These are phyloP conservation scores for Pyrrhoderma lamaoense DNA, from an alignment of 1,284 basidiomycete genomes.

Conservation along the genomic window DNA sequence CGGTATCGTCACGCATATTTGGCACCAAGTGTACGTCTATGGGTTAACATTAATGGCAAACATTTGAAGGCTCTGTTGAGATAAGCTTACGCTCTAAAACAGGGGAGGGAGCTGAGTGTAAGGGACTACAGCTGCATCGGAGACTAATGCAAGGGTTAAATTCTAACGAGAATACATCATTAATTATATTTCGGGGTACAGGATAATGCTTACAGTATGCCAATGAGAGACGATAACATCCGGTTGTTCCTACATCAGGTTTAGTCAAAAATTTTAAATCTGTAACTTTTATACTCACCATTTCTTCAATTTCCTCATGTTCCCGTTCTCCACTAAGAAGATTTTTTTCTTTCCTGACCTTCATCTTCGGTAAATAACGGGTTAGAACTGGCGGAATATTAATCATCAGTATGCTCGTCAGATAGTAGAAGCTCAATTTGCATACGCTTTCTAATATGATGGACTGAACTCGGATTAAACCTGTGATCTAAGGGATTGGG, in stretches of 20 bases:
- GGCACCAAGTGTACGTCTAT: constrained; percentile 57
- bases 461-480: constrained; percentile 55
- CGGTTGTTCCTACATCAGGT: constrained; percentile 26
- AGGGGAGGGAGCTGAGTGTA: constrained; percentile 57
- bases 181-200: too few species aligned
- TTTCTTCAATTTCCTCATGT: constrained; percentile 37
- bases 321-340: constrained; percentile 49
- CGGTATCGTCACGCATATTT: constrained; percentile 51
- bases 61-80: not conserved
- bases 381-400: constrained; percentile 59
- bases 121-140: constrained; percentile 55
- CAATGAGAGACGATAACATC: constrained; percentile 76
- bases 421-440: constrained; percentile 20
- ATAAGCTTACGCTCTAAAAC: constrained; percentile 50
- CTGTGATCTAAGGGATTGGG: constrained; percentile 51
- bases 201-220: constrained; percentile 50
- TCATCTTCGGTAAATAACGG: constrained; percentile 68
- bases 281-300: constrained; percentile 23
- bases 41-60: constrained; percentile 11
- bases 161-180: constrained; percentile 43
- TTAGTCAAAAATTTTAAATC: constrained; percentile 13
- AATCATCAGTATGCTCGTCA: not conserved
- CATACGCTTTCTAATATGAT: constrained; percentile 76
- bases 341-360: constrained; percentile 77
- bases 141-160: constrained; percentile 80